These are phyloP conservation scores for Stylonectria norvegica DNA, from an alignment of 2,329 filamentous ascomycete species.

Conservation along the genomic window DNA sequence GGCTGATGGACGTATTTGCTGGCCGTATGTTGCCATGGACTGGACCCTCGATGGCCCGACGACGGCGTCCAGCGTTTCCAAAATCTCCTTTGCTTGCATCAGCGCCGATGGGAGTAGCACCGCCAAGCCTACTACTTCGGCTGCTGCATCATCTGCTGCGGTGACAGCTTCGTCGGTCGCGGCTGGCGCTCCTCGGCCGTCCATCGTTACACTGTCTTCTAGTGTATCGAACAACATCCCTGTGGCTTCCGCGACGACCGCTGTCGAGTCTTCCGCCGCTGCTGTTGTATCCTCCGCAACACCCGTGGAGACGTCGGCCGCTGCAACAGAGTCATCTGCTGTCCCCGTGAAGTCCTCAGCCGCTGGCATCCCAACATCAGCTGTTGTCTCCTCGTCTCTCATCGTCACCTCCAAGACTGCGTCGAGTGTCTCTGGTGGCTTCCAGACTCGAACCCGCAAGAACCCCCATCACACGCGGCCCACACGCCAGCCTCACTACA, in stretches of 20 bases:
- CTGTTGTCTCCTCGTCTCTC: conserved; percentile 3
- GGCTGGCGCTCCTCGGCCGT: conserved; percentile 18
- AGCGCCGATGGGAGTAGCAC: conserved; percentile 5
- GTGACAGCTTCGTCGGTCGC: conserved; percentile 5
- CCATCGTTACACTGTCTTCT: conserved; percentile 12
- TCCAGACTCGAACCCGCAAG: conserved; percentile 8
- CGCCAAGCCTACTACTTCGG: conserved; percentile 5
- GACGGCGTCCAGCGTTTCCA: conserved; percentile 27
- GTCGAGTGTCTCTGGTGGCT: conserved; percentile 4
- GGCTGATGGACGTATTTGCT: conserved; percentile 57
- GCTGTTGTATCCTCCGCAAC: background rate
- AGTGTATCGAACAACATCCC: background rate
- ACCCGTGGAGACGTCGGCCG: conserved; percentile 7
- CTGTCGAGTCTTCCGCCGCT: conserved; percentile 5
- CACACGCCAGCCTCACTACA: conserved; percentile 14
- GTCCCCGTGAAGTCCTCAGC: background rate
- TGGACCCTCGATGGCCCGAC: conserved; percentile 38
- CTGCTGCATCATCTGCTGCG: conserved; percentile 7
- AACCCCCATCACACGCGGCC: conserved; percentile 6
- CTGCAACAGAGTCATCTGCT: conserved; percentile 2
- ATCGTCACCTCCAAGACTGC: conserved; percentile 4
- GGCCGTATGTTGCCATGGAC: conserved; percentile 56
- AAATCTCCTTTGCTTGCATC: conserved; percentile 53
- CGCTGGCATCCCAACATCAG: background rate
- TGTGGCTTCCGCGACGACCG: background rate